Evolutionary conservation across 2,329 filamentous ascomycete genomes (phyloP).

Genomic region (Clonostachys rosea): DNA sequence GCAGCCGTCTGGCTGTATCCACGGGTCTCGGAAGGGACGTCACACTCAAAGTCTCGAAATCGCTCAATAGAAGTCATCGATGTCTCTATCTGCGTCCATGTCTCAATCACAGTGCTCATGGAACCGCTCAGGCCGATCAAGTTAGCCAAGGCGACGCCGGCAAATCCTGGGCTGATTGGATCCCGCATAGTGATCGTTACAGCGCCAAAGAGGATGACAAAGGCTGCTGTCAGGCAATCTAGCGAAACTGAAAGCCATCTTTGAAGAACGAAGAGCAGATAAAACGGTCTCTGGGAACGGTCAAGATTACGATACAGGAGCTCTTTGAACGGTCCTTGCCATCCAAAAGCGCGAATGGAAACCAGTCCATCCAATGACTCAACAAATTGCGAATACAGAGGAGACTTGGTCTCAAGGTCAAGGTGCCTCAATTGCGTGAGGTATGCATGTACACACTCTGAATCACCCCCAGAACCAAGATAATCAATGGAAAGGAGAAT

Average conservation of each 20-base stretch:
- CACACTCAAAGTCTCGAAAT: conserved; percentile 12
- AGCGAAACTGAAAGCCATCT: conserved; percentile 42
- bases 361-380: conserved; percentile 40
- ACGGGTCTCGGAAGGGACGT: conserved; percentile 3
- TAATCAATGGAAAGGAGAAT: conserved; percentile 30
- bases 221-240: conserved; percentile 38
- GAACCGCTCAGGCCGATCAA: conserved; percentile 16
- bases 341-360: conserved; percentile 42
- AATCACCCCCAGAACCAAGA: conserved; percentile 27
- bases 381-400: conserved; percentile 44
- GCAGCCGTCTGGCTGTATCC: conserved; percentile 3
- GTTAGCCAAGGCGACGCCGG: conserved; percentile 19
- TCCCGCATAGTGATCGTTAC: conserved; percentile 27
- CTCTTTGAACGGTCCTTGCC: conserved; percentile 24
- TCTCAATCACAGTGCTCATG: conserved; percentile 13
- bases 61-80: conserved; percentile 15
- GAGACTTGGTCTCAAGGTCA: conserved; percentile 43
- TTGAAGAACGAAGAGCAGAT: conserved; percentile 42
- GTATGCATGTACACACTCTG: conserved; percentile 47
- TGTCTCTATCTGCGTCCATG: conserved; percentile 25
- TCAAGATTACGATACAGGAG: conserved; percentile 27
- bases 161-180: conserved; percentile 16
- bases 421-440: conserved; percentile 43
- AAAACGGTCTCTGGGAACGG: conserved; percentile 41
- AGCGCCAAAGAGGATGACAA: conserved; percentile 38